Evolutionary conservation across 2,329 filamentous ascomycete species (phyloP), one percentile per base, ranked within the genome.

Genomic region (Clarireedia paspali): DNA sequence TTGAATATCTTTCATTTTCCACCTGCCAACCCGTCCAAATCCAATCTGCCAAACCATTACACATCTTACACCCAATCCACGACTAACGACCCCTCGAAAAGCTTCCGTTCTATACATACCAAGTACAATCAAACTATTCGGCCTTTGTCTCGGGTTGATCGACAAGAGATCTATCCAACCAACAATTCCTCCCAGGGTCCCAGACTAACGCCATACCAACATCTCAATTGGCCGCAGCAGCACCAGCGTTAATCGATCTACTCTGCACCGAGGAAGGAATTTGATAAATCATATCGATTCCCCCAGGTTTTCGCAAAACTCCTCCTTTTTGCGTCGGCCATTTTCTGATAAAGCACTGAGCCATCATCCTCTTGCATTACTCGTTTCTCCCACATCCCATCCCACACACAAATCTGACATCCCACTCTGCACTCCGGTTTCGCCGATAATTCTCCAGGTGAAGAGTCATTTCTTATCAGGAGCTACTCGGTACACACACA

Each of bases 391-490:
- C 30, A 6, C 30, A 49, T 48, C 44, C 15, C 40, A 39, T 23
- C 6, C 27, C 36, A 38, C 27, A 15, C 15, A 49, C 27, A n/a
- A 15, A 40, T 10, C 17, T 40, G 14, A 40, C 39, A 40, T 40
- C 39, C 30, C 47, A 39, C 36, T 50, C 47, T 38, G 39, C 42
- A 34, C 42, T 56, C 36, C 52, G 52, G 34, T 36, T 15, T 49
- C 52, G 52, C 45, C 45, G 20, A 36, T 39, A n/a, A 49, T 49
- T 40, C 34, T 7, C 30, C 26, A 14, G 30, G 34, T 1, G 20
- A 39, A 40, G 42, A 47, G 30, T 38, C 30, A 23, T 34, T 20
- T 39, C 51, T 53, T 53, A 53, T 53, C 51, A 39, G 40, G 17
- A 48, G 2, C n/a, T 23, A 27, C 23, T 51, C 15, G 23, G 27